Evolutionary conservation across 2,329 filamentous ascomycete genomes (phyloP).

Genomic region (Alternaria sp.): DNA sequence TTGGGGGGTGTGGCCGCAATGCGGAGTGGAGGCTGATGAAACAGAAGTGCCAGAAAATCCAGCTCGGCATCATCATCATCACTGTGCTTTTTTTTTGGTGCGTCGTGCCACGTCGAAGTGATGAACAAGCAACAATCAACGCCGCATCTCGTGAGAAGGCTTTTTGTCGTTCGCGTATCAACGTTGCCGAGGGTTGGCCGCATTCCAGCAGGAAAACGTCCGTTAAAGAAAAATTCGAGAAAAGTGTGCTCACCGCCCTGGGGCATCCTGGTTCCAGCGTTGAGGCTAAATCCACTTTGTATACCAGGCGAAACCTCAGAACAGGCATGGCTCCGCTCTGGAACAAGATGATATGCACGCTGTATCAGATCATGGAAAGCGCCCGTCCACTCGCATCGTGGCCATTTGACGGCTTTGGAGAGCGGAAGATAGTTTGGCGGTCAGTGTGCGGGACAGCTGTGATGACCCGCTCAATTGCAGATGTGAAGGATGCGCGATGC

Average conservation of each 20-base stretch:
- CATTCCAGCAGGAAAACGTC: slow-evolving; percentile 24
- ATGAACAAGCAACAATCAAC: background rate
- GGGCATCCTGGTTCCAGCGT: slow-evolving; percentile 34
- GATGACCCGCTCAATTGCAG: slow-evolving; percentile 29
- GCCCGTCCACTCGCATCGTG: slow-evolving; percentile 28
- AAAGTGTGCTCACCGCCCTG: slow-evolving; percentile 46
- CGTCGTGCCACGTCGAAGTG: background rate
- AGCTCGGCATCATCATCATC: slow-evolving; percentile 1
- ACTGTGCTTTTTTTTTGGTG: slow-evolving; percentile 5
- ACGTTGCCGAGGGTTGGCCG: slow-evolving; percentile 29
- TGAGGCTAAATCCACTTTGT: slow-evolving; percentile 44
- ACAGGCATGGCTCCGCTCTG: slow-evolving; percentile 39
- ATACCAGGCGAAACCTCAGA: slow-evolving; percentile 31
- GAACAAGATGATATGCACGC: slow-evolving; percentile 45
- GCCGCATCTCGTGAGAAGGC: slow-evolving; percentile 3
- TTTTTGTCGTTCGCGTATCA: slow-evolving; percentile 14
- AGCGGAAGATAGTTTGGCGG: slow-evolving; percentile 36
- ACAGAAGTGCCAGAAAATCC: slow-evolving; percentile 35
- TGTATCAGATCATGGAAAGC: slow-evolving; percentile 43
- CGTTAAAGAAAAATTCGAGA: slow-evolving; percentile 32
- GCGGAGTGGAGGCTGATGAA: slow-evolving; percentile 36
- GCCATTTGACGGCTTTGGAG: slow-evolving; percentile 32
- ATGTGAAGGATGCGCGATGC: slow-evolving; percentile 21
- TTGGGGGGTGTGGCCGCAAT: slow-evolving; percentile 19
- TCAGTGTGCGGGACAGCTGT: slow-evolving; percentile 38